Conservation (phyloP, 805 yeast species). For the Cyberlindnera amylophila region DNA sequence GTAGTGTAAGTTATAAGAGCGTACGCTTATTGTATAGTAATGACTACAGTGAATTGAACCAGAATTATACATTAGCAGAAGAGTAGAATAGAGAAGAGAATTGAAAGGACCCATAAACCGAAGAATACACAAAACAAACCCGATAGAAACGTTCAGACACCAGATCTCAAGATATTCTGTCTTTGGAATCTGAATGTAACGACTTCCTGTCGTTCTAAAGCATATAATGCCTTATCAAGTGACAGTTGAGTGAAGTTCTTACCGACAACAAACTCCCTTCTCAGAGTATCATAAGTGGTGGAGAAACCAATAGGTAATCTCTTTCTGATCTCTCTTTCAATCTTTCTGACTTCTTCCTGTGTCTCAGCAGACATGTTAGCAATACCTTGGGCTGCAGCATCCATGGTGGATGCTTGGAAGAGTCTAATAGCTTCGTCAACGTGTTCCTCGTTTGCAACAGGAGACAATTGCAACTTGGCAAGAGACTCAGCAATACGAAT, state of each 20-base stretch:
- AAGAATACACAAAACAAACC: neutral
- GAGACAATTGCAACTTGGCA: constrained; percentile 79
- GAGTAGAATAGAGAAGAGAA: too few relatives aligned
- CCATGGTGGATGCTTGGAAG: constrained; percentile 96
- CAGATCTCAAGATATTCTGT: constrained; percentile 63
- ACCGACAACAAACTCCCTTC: constrained; percentile 74
- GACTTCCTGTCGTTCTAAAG: constrained; percentile 82
- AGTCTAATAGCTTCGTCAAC: constrained; percentile 94
- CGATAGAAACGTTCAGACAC: constrained; percentile 9
- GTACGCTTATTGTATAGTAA: too few relatives aligned
- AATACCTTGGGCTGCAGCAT: constrained; percentile 66
- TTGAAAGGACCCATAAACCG: too few relatives aligned
- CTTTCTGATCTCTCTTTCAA: constrained; percentile 82
- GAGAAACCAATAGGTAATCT: constrained; percentile 97
- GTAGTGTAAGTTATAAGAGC: too few relatives aligned
- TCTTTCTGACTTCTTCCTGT: constrained; percentile 66
- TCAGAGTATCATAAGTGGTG: constrained; percentile 78
- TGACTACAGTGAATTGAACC: too few relatives aligned
- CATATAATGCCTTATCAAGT: constrained; percentile 75
- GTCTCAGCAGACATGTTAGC: constrained; percentile 51
- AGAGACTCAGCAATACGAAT: constrained; percentile 92
- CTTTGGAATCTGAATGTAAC: constrained; percentile 86
- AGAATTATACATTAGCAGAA: too few relatives aligned
- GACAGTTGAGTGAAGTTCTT: constrained; percentile 64
- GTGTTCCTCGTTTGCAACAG: constrained; percentile 82